Evolutionary conservation across 768 basidiomycete species (phyloP), one percentile per base, ranked within the genome.

Genomic region (Gymnopilus junonius): DNA sequence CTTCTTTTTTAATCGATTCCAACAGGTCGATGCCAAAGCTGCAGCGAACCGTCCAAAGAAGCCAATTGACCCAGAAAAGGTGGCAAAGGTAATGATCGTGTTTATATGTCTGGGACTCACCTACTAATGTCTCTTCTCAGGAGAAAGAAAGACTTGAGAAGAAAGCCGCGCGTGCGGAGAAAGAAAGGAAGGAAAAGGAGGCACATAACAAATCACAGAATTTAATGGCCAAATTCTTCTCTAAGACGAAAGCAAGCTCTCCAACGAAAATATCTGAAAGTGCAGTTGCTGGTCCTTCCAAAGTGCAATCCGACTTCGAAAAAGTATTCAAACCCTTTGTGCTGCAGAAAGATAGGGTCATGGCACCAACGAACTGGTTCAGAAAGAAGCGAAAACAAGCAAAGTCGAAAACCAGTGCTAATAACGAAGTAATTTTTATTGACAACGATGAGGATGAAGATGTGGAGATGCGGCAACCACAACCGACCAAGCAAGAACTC

Each of bases 341-440:
- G 4, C 67, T 92, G 62, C 93, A 91, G 79, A 94, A 91, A 70
- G 92, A 87, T 63, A 84, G 86, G 5, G 79, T 81, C 27, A 68
- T 95, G 17, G 93, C 94, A 3, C 91, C 91, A 0, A 69, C 81
- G 39, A 95, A 95, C 68, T 87, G 86, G 81, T 94, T 92, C 75
- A 68, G 75, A 37, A 76, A 73, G 62, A 75, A 69, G 58, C 66
- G 64, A 46, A 73, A 68, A 59, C 67, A 68, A 15, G 64, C 63
- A 53, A 32, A 64, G 34, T 27, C 71, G 65, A 29, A 42, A 20
- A 42, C 39, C 6, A 46, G 60, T 43, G 65, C 67, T 59, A 69
- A 67, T 20, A 77, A 78, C 5, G 80, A 86, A 17, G 80, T 87
- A 23, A 92, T 93, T 62, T 71, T 91, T 23, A 73, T 93, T 51